phyloP scores from a whole-genome alignment of 179 eudicot genomes.

The Nepenthes alata region DNA sequence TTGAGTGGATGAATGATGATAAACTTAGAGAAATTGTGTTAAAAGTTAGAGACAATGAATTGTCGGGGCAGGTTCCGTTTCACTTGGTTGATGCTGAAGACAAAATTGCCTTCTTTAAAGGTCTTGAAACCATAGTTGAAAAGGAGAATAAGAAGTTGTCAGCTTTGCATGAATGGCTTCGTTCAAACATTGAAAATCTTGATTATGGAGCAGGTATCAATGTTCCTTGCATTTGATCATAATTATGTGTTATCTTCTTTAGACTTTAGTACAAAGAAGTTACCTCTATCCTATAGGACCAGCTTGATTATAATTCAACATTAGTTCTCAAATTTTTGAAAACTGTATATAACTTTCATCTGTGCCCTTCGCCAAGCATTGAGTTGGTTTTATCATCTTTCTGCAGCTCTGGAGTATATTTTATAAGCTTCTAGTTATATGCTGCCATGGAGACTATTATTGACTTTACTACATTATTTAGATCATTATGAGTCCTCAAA shows the following conservation, averaged over 20 bases:
- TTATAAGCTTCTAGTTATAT: neutral
- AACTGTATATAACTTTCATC: too few relatives aligned
- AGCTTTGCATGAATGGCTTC: conserved; percentile 64
- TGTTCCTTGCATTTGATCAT: conserved; percentile 3
- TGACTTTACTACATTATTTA: neutral
- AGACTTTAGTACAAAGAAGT: too few relatives aligned
- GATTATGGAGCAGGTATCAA: conserved; percentile 89
- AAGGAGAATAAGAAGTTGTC: conserved; percentile 49
- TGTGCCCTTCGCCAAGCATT: too few relatives aligned
- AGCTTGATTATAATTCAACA: too few relatives aligned
- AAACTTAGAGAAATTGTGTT: conserved; percentile 78
- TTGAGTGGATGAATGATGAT: conserved; percentile 93
- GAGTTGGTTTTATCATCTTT: too few relatives aligned
- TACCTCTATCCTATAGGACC: neutral
- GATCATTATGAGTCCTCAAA: neutral
- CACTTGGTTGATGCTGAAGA: conserved; percentile 61
- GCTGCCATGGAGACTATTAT: neutral
- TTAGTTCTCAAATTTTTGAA: too few relatives aligned
- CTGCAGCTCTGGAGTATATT: neutral
- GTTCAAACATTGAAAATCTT: conserved; percentile 82
- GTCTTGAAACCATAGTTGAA: conserved; percentile 75
- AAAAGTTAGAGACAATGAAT: conserved; percentile 82
- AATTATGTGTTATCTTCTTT: neutral
- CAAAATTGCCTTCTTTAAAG: conserved; percentile 51
- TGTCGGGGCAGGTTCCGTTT: conserved; percentile 83